Conservation (phyloP, 1,284 basidiomycete genomes). For the Austropuccinia psidii region DNA sequence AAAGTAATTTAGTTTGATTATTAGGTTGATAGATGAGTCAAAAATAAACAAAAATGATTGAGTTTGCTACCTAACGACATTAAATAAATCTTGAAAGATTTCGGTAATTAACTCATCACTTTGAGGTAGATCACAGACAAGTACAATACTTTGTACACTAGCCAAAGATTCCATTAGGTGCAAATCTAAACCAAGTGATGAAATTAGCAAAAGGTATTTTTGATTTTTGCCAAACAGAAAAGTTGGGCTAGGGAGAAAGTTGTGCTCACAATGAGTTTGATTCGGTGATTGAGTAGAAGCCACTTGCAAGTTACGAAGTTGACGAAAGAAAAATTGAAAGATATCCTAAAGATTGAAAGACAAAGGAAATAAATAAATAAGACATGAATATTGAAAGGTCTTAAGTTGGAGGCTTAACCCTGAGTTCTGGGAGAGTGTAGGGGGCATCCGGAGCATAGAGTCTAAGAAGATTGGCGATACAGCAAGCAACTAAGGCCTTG, state of each 20-base stretch:
- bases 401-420: conserved; percentile 46
- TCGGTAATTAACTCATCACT: conserved; percentile 76
- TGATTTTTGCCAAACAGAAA: neutral
- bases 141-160: conserved; percentile 85
- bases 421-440: conserved; percentile 74
- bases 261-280: conserved; percentile 52
- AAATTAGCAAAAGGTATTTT: neutral
- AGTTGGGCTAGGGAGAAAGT: conserved; percentile 58
- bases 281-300: conserved; percentile 47
- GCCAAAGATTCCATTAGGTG: conserved; percentile 85
- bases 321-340: conserved; percentile 86
- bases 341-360: conserved; percentile 59
- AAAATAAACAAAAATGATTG: neutral
- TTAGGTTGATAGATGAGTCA: neutral
- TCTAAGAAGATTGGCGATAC: conserved; percentile 83
- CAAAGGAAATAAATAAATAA: neutral
- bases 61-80: conserved; percentile 62
- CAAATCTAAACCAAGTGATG: conserved; percentile 53
- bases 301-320: conserved; percentile 69
- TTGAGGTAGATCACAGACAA: conserved; percentile 80
- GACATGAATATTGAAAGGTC: neutral
- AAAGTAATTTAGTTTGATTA: neutral
- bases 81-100: conserved; percentile 75
- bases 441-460: conserved; percentile 96
- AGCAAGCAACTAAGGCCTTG: conserved; percentile 86